phyloP scores from a whole-genome alignment of 2,329 filamentous ascomycete species.

The Tolypocladium tropicale region DNA sequence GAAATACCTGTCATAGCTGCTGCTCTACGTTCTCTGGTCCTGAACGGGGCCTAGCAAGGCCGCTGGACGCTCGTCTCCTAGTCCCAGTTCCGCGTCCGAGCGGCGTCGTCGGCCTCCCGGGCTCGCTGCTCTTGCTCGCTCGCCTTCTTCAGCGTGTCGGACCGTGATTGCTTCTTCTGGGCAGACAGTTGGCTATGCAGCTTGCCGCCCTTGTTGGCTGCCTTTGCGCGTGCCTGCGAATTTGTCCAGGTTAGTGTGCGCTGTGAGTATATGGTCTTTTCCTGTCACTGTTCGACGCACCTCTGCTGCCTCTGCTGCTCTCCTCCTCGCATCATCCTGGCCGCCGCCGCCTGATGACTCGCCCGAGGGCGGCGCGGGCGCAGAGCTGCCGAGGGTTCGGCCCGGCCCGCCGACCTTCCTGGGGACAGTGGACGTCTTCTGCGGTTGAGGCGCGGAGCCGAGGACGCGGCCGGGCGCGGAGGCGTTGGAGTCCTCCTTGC shows the following conservation, averaged over 20 bases:
- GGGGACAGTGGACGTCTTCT: slow-evolving; percentile 39
- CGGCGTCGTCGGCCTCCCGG: slow-evolving; percentile 56
- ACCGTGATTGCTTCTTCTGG: slow-evolving; percentile 65
- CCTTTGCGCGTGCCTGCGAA: slow-evolving; percentile 59
- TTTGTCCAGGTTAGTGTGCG: background rate
- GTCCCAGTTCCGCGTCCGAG: slow-evolving; percentile 23
- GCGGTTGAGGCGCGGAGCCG: slow-evolving; percentile 39
- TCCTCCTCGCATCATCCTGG: slow-evolving; percentile 53
- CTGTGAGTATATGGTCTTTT: too few relatives aligned
- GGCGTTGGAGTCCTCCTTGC: slow-evolving; percentile 60
- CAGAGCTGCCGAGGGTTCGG: slow-evolving; percentile 53
- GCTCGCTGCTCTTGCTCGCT: slow-evolving; percentile 55
- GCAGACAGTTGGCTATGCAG: slow-evolving; percentile 59
- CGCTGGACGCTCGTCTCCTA: slow-evolving; percentile 5
- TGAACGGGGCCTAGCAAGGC: background rate
- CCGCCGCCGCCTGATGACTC: slow-evolving; percentile 12
- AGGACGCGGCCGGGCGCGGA: slow-evolving; percentile 62
- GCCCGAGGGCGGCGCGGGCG: slow-evolving; percentile 5
- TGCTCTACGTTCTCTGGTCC: background rate
- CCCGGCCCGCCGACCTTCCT: slow-evolving; percentile 43
- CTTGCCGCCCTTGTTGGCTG: slow-evolving; percentile 50
- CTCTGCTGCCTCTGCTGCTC: slow-evolving; percentile 76
- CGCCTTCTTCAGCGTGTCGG: slow-evolving; percentile 55
- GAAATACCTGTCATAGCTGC: background rate
- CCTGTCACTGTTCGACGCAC: slow-evolving; percentile 36